Evolutionary conservation across 2,329 filamentous ascomycete genomes (phyloP).

Genomic region (Aspergillus caelatus): DNA sequence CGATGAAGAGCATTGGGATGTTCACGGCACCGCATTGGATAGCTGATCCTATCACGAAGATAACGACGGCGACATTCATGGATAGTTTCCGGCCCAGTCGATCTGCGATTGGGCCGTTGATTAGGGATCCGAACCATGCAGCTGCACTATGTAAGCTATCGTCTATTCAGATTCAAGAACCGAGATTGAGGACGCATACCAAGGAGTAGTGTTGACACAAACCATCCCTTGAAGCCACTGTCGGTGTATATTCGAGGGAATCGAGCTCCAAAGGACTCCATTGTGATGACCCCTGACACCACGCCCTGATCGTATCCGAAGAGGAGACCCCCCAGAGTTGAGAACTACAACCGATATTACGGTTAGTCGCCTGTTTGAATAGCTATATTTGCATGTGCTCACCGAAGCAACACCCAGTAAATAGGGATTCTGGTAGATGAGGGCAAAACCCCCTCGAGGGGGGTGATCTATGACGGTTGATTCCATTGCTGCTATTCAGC

Average conservation of each 20-base stretch:
- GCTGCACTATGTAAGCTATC: conserved; percentile 28
- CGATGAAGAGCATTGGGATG: conserved; percentile 47
- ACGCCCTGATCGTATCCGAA: conserved; percentile 57
- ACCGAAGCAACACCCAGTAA: conserved; percentile 50
- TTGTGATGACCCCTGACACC: conserved; percentile 51
- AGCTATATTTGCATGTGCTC: conserved; percentile 11
- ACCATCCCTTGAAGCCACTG: conserved; percentile 56
- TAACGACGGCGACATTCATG: conserved; percentile 53
- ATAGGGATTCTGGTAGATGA: conserved; percentile 46
- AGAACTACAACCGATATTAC: conserved; percentile 33
- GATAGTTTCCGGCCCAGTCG: conserved; percentile 55
- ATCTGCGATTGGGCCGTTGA: conserved; percentile 54
- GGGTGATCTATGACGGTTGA: conserved; percentile 14
- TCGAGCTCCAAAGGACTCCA: conserved; percentile 48
- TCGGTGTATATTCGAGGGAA: conserved; percentile 48
- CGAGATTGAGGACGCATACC: conserved; percentile 27
- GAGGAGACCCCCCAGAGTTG: conserved; percentile 47
- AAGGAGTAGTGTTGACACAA: conserved; percentile 54
- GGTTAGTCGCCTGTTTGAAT: not conserved
- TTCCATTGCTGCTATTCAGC: conserved; percentile 20
- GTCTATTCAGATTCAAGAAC: too few species aligned
- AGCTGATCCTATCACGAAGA: conserved; percentile 57
- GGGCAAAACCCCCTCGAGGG: conserved; percentile 27
- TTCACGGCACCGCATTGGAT: conserved; percentile 49
- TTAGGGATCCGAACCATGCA: conserved; percentile 54